These are phyloP conservation scores for Leptographium lundbergii DNA, from an alignment of 2,329 filamentous ascomycete species.

Conservation along the genomic window DNA sequence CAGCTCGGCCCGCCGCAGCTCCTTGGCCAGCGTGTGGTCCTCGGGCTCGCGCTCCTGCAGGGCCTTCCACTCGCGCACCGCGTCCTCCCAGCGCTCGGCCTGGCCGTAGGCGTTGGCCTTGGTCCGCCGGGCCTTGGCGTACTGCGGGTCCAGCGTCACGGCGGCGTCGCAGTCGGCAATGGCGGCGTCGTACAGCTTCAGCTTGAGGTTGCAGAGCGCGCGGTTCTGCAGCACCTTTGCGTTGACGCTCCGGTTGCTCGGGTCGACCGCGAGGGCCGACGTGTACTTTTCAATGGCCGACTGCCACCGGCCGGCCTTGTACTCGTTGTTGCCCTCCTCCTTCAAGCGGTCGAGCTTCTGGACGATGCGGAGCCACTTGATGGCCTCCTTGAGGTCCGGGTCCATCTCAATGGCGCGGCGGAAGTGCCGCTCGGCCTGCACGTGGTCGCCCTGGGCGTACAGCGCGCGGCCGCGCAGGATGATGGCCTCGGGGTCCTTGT, in stretches of 20 bases:
- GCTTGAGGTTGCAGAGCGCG: conserved; percentile 68
- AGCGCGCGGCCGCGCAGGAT: conserved; percentile 78
- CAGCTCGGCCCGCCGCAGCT: conserved; percentile 80
- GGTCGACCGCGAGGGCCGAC: conserved; percentile 72
- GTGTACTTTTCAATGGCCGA: conserved; percentile 76
- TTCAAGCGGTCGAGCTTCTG: conserved; percentile 90
- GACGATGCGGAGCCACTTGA: conserved; percentile 79
- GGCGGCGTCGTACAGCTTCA: conserved; percentile 73
- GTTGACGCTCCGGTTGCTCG: conserved; percentile 81
- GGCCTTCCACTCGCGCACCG: conserved; percentile 76
- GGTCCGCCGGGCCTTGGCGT: conserved; percentile 85
- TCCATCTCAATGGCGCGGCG: conserved; percentile 81
- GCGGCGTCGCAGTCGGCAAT: conserved; percentile 80
- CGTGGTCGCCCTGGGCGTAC: conserved; percentile 87
- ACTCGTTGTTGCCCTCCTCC: conserved; percentile 80
- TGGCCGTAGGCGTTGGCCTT: conserved; percentile 82
- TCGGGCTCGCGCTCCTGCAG: conserved; percentile 72
- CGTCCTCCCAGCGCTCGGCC: conserved; percentile 83
- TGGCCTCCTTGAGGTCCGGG: conserved; percentile 77
- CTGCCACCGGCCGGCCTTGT: conserved; percentile 73
- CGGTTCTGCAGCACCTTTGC: conserved; percentile 91
- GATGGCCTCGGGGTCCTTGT: conserved; percentile 83
- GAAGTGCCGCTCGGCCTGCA: conserved; percentile 88
- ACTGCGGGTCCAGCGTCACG: conserved; percentile 67
- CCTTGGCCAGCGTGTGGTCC: conserved; percentile 68